Base-by-base conservation (phyloP, 2,329 filamentous ascomycete genomes). In the Trichophyton benhamiae region DNA sequence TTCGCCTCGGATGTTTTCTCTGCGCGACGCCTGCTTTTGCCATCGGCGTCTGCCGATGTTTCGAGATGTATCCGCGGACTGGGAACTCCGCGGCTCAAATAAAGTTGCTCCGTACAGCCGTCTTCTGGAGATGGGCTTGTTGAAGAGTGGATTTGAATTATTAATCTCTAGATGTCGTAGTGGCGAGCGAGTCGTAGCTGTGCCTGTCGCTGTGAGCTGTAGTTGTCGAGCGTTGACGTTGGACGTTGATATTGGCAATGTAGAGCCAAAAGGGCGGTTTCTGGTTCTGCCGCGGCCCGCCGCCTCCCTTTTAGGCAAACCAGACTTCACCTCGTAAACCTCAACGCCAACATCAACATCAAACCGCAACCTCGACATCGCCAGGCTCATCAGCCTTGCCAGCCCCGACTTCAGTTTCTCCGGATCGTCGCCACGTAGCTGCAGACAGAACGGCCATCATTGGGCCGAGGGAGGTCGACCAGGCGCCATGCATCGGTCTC, bases 251-350 rank as follows among this genome's bases (percentile, higher is more conserved):
- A 20, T 48, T 11, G 44, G 1, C 15, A 44, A 44, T n/a, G n/a
- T 25, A 48, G 44, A 46, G 17, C 11, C 11, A 46, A 46, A 46
- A 46, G 15, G 42, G 42, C 42, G 15, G 48, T 22, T 36, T 36
- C 27, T 55, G 52, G 52, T 55, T 55, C 46, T 52, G 46, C 44
- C 44, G 22, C 52, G 52, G 52, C 52, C 52, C 52, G 52, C 52
- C 17, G 13, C 8, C 30, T 25, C 30, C 27, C 52, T 3, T 36
- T 55, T 55, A 5, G 52, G 52, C 22, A 13, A 20, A 55, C 15
- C 52, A 53, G 49, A 53, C 49, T 30, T 53, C 49, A 25, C 46
- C 17, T 52, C 46, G 22, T 52, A 25, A 15, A 53, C 48, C 17
- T 53, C 48, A 36, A 27, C 15, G n/a, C 17, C 52, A n/a, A 20